These are phyloP conservation scores for Scedosporium dehoogii DNA, from an alignment of 2,329 filamentous ascomycete species.

Conservation along the genomic window DNA sequence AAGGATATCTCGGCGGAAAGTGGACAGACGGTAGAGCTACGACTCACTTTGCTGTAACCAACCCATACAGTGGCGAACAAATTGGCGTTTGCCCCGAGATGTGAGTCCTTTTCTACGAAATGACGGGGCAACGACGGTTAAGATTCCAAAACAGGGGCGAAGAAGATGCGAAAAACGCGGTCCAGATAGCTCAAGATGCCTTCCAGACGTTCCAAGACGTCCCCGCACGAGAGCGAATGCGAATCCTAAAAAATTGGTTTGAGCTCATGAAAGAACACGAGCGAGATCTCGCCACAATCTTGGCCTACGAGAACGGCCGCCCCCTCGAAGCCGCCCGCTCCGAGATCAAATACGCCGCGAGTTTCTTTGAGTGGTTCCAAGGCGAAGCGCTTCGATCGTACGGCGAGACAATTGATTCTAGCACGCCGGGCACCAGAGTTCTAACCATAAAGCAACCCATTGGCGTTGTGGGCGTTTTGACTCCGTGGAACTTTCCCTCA, in stretches of 20 bases:
- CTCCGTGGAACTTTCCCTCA: slow-evolving; percentile 49
- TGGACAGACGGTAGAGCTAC: no score
- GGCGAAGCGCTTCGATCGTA: slow-evolving; percentile 38
- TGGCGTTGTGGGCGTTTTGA: slow-evolving; percentile 22
- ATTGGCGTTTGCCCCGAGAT: no score
- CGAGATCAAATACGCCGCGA: slow-evolving; percentile 44
- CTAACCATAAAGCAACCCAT: slow-evolving; percentile 51
- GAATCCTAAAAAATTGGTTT: slow-evolving; percentile 24
- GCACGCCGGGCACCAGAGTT: slow-evolving; percentile 51
- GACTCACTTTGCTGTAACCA: no score
- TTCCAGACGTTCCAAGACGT: not conserved
- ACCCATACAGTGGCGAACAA: no score
- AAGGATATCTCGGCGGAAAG: no score
- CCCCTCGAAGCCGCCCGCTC: slow-evolving; percentile 41
- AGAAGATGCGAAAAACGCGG: not conserved
- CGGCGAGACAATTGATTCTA: slow-evolving; percentile 50
- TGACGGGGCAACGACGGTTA: no score
- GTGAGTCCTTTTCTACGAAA: no score
- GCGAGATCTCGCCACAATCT: slow-evolving; percentile 27
- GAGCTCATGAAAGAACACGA: slow-evolving; percentile 22
- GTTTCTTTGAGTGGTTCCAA: slow-evolving; percentile 48
- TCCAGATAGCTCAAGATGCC: not conserved
- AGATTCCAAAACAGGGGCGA: no score
- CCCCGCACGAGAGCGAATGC: not conserved
- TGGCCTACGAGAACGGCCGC: slow-evolving; percentile 45